Conservation (phyloP, 495 filamentous ascomycete species). For the Pyronema domesticum region DNA sequence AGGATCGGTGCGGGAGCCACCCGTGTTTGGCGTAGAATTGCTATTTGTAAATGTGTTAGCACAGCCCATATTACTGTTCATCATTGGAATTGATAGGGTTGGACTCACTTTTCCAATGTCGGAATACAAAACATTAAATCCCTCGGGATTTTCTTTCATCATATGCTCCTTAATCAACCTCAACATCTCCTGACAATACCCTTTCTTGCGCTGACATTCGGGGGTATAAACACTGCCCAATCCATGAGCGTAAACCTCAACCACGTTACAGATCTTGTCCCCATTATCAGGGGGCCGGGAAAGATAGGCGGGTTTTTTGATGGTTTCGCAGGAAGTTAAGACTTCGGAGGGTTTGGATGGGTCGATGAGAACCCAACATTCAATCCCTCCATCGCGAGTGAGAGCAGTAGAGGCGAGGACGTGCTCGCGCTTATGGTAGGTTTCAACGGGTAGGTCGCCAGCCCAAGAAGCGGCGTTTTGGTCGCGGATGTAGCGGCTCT, state of each 20-base stretch:
- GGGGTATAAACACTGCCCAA: slow-evolving; percentile 79
- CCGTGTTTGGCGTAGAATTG: slow-evolving; percentile 68
- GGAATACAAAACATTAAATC: slow-evolving; percentile 54
- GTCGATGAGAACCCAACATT: slow-evolving; percentile 73
- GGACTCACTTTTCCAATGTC: slow-evolving; percentile 66
- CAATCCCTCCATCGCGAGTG: slow-evolving; percentile 55
- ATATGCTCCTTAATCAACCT: slow-evolving; percentile 30
- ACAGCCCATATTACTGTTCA: slow-evolving; percentile 1
- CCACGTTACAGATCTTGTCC: slow-evolving; percentile 29
- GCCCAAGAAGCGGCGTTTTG: slow-evolving; percentile 17
- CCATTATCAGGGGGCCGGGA: slow-evolving; percentile 16
- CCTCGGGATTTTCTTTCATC: slow-evolving; percentile 28
- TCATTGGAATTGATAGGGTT: background rate
- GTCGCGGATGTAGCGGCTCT: slow-evolving; percentile 14
- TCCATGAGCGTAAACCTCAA: slow-evolving; percentile 55
- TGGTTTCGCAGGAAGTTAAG: slow-evolving; percentile 65
- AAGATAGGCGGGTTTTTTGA: slow-evolving; percentile 55
- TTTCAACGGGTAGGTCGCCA: slow-evolving; percentile 28
- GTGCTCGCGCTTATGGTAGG: slow-evolving; percentile 64
- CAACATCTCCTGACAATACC: slow-evolving; percentile 64
- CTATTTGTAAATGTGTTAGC: slow-evolving; percentile 13
- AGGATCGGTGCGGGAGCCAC: slow-evolving; percentile 56
- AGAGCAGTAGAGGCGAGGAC: slow-evolving; percentile 48
- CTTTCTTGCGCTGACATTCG: slow-evolving; percentile 47
- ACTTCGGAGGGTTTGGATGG: slow-evolving; percentile 32